These are phyloP conservation scores for Fusarium sororula DNA, from an alignment of 2,329 filamentous ascomycete genomes.

Conservation along the genomic window DNA sequence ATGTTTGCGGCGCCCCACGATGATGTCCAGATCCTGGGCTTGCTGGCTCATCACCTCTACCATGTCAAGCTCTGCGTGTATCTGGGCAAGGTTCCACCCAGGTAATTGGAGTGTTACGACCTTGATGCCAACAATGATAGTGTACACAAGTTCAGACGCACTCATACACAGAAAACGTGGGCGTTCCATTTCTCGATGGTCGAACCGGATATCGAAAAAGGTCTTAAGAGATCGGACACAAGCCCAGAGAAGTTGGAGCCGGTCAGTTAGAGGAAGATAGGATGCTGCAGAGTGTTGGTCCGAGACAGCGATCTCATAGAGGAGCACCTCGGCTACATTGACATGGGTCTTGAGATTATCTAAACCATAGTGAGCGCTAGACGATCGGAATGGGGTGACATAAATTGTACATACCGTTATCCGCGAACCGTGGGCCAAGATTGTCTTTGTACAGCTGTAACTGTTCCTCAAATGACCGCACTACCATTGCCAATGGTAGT, in stretches of 20 bases:
- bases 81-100: constrained; percentile 55
- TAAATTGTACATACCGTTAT: constrained; percentile 45
- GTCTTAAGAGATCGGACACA: constrained; percentile 53
- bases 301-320: constrained; percentile 58
- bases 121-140: constrained; percentile 57
- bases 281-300: constrained; percentile 47
- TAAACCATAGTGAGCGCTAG: constrained; percentile 32
- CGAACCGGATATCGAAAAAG: constrained; percentile 52
- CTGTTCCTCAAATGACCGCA: constrained; percentile 56
- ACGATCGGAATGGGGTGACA: neutral
- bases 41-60: constrained; percentile 41
- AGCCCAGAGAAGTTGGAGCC: constrained; percentile 57
- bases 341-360: constrained; percentile 54
- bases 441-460: constrained; percentile 51
- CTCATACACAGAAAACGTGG: constrained; percentile 56
- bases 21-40: constrained; percentile 42
- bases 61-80: constrained; percentile 49
- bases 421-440: constrained; percentile 47
- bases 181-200: constrained; percentile 43
- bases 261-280: constrained; percentile 49
- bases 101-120: constrained; percentile 56
- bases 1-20: constrained; percentile 44
- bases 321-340: constrained; percentile 56
- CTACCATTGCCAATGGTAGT: constrained; percentile 52
- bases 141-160: constrained; percentile 58